Evolutionary conservation across 176 grass and related monocot species (phyloP).

Genomic region (Microstegium vimineum): DNA sequence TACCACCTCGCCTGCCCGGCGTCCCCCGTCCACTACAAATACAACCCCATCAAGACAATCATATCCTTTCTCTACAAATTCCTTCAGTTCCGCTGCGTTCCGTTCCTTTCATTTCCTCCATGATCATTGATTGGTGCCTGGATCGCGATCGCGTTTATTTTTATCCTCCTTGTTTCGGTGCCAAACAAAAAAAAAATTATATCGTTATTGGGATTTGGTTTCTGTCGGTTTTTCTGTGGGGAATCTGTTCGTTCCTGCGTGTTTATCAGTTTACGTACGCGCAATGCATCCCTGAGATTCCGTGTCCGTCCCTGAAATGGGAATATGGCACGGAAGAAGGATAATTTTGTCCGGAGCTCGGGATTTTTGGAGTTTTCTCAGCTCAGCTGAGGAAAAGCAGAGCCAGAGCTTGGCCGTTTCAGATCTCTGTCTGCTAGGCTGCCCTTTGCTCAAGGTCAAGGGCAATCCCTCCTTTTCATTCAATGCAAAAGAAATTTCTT

Average conservation of each 20-base stretch:
- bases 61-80: conserved; percentile 52
- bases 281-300: conserved; percentile 5
- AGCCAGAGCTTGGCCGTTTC: conserved; percentile 7
- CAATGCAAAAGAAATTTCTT: background rate
- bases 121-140: background rate
- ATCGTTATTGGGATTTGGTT: background rate
- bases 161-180: background rate
- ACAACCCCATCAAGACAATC: conserved; percentile 97
- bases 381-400: background rate
- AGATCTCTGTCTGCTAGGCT: background rate
- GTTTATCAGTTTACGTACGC: background rate
- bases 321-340: conserved; percentile 15
- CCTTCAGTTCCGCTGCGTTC: background rate
- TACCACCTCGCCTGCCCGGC: conserved; percentile 97
- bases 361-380: conserved; percentile 42
- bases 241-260: conserved; percentile 8
- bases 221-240: background rate
- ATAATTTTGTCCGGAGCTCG: conserved; percentile 20
- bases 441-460: background rate
- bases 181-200: background rate
- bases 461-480: background rate
- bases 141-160: background rate
- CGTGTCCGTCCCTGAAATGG: conserved; percentile 3
- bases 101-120: background rate
- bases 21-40: conserved; percentile 95